phyloP scores from a whole-genome alignment of 2,329 filamentous ascomycete species.

The Alternaria panax region DNA sequence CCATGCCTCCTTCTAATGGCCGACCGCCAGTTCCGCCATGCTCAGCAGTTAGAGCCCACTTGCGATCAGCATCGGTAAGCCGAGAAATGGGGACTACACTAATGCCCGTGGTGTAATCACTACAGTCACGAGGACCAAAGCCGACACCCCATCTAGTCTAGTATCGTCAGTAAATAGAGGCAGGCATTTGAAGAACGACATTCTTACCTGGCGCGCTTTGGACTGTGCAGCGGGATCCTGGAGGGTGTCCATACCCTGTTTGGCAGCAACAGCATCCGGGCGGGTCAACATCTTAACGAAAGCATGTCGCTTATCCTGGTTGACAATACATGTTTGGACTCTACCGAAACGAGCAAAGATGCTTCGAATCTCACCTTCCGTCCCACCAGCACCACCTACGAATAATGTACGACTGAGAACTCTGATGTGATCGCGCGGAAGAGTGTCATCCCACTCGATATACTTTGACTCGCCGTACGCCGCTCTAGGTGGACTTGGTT shows the following conservation, averaged over 20 bases:
- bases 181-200: background rate
- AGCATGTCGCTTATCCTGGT: constrained; percentile 96
- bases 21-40: constrained; percentile 90
- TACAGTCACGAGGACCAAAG: constrained; percentile 95
- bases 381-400: constrained; percentile 81
- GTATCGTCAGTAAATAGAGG: constrained; percentile 27
- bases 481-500: constrained; percentile 60
- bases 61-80: constrained; percentile 93
- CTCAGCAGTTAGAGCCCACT: constrained; percentile 95
- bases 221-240: constrained; percentile 76
- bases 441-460: constrained; percentile 77
- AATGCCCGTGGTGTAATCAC: constrained; percentile 90
- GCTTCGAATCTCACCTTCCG: constrained; percentile 80
- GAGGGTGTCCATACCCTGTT: constrained; percentile 84
- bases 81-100: constrained; percentile 92
- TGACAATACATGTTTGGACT: constrained; percentile 97
- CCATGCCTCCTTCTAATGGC: constrained; percentile 80
- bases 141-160: constrained; percentile 97
- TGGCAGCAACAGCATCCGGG: constrained; percentile 81
- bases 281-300: constrained; percentile 99
- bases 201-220: constrained; percentile 56
- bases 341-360: constrained; percentile 84
- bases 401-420: constrained; percentile 95
- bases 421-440: constrained; percentile 77
- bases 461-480: constrained; percentile 65